Conservation (phyloP, 352 stramenopile species). For the Phytophthora multivora region DNA sequence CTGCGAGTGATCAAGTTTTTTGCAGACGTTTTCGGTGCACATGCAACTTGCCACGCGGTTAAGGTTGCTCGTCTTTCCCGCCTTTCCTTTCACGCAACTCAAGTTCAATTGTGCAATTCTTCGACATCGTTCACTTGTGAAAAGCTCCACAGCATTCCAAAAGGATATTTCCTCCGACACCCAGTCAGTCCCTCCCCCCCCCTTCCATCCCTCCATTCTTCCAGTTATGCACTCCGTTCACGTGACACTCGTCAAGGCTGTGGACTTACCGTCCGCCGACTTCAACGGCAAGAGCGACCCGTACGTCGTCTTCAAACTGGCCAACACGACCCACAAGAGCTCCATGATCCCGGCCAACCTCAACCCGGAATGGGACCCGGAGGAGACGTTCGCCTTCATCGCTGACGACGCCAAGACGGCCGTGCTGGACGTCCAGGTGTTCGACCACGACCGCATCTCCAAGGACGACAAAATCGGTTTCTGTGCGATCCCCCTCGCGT, state of each 20-base stretch:
- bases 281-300: slow-evolving; percentile 87
- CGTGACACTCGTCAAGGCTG: slow-evolving; percentile 73
- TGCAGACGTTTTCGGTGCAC: neutral
- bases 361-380: slow-evolving; percentile 71
- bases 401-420: slow-evolving; percentile 54
- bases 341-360: slow-evolving; percentile 60
- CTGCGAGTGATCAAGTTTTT: neutral
- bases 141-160: slow-evolving; percentile 15
- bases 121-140: slow-evolving; percentile 29
- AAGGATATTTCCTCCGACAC: neutral
- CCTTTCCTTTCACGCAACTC: slow-evolving; percentile 11
- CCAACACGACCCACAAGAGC: slow-evolving; percentile 70
- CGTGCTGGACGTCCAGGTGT: slow-evolving; percentile 69
- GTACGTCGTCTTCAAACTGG: slow-evolving; percentile 80
- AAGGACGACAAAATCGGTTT: slow-evolving; percentile 83
- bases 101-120: slow-evolving; percentile 1
- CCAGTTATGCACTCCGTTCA: slow-evolving; percentile 58
- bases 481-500: slow-evolving; percentile 52
- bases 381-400: slow-evolving; percentile 72
- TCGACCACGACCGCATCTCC: slow-evolving; percentile 77
- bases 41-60: neutral
- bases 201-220: neutral
- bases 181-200: neutral
- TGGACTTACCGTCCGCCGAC: slow-evolving; percentile 74
- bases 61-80: slow-evolving; percentile 13